Evolutionary conservation across 164 flowering plant genomes (phyloP).

Genomic region (Berberis vulgaris): DNA sequence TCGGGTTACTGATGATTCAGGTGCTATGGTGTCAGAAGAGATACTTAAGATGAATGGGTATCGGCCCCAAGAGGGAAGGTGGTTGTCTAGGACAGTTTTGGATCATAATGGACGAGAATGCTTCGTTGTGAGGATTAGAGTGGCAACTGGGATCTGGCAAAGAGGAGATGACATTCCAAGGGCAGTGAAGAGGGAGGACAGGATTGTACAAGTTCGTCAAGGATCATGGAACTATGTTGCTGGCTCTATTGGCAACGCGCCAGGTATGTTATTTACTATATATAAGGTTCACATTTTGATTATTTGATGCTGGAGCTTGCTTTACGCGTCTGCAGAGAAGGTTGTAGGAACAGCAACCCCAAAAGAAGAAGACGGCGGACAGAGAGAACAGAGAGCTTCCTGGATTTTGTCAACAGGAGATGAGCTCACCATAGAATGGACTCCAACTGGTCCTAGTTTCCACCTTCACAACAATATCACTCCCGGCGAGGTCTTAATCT

Average conservation of each 20-base stretch:
- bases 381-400: conserved; percentile 35
- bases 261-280: conserved; percentile 36
- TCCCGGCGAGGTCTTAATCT: neutral
- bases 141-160: conserved; percentile 87
- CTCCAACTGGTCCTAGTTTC: conserved; percentile 32
- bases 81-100: conserved; percentile 90
- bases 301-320: too few relatives aligned
- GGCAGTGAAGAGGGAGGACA: conserved; percentile 64
- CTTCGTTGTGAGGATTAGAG: conserved; percentile 77
- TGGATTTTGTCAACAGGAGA: conserved; percentile 82
- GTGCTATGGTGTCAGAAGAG: conserved; percentile 90
- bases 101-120: conserved; percentile 91
- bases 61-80: conserved; percentile 89
- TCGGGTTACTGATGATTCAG: conserved; percentile 83
- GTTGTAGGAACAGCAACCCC: conserved; percentile 90
- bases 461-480: conserved; percentile 29
- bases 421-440: conserved; percentile 50
- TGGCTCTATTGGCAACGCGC: conserved; percentile 76
- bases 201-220: conserved; percentile 74
- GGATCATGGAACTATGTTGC: conserved; percentile 92
- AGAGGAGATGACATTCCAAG: conserved; percentile 77
- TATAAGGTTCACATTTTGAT: too few relatives aligned
- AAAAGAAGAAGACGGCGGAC: conserved; percentile 34
- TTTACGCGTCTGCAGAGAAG: conserved; percentile 42
- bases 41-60: conserved; percentile 66